Base-by-base conservation (phyloP, 2,329 filamentous ascomycete species). In the Pseudocercospora fijiensis region DNA sequence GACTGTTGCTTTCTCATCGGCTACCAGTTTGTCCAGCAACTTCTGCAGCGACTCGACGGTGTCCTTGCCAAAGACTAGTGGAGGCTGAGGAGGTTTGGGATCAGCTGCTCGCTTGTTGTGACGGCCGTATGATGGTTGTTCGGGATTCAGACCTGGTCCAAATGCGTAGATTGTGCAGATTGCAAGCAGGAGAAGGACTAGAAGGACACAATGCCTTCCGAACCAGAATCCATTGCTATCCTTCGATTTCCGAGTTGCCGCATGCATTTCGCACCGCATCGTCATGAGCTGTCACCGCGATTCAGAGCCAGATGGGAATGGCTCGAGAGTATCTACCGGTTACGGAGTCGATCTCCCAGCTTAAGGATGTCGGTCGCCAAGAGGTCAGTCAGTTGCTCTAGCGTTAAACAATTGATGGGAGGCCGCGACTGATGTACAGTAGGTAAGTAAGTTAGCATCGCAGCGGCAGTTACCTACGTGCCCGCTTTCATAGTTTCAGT, bases 1-100 rank as follows among this genome's bases (percentile, higher is more conserved):
- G 66, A 90, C 81, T 18, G 89, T 75, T 33, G 78, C 76, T 66
- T 88, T 86, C 37, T 85, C 27, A 3, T 22, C 53, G 16, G 53
- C 53, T 22, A 56, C 20, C n/a, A 24, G 5, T 22, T 18, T 41
- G n/a, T 56, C 53, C 16, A 18, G 53, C n/a, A 18, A 9, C 24
- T 56, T 56, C n/a, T 33, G 16, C 28, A 56, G 53, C 20, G 28
- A 37, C 18, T 33, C 18, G 3, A 37, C 30, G 9, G 53, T 56
- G 18, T 56, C 53, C 11, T 28, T 56, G 9, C 53, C 53, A 18
- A 10, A 56, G 27, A 56, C 53, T 11, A 37, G 10, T 4, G 53
- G 53, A 24, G 53, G 9, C 53, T 56, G 53, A 4, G 53, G 53
- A 4, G 53, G 53, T 20, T 56, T 56, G 4, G 53, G 53, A 37